These are phyloP conservation scores for Pythium plurisporium DNA, from an alignment of 352 stramenopile species.

Conservation along the genomic window DNA sequence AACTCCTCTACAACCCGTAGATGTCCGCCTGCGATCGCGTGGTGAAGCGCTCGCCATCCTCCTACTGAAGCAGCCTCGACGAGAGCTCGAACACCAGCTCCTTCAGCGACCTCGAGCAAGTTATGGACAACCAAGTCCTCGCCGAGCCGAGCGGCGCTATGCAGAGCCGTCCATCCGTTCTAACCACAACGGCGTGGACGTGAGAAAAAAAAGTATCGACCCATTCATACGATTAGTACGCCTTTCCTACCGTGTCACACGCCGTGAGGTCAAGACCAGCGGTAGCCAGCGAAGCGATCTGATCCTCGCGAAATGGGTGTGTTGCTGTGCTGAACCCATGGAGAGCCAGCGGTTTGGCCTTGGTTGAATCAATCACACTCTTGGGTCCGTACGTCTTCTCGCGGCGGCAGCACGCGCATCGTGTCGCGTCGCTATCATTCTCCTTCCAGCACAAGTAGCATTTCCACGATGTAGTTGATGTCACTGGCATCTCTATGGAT, in stretches of 20 bases:
- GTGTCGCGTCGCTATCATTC: slow-evolving; percentile 19
- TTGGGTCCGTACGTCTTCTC: slow-evolving; percentile 25
- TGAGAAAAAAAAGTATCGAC: background rate
- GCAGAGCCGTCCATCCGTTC: slow-evolving; percentile 30
- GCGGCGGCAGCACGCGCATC: slow-evolving; percentile 27
- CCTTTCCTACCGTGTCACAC: slow-evolving; percentile 26
- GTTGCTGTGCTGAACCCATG: slow-evolving; percentile 26
- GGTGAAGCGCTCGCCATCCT: slow-evolving; percentile 37
- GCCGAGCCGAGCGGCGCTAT: slow-evolving; percentile 33
- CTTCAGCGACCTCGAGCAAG: slow-evolving; percentile 3
- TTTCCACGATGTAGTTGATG: slow-evolving; percentile 21
- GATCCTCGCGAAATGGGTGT: slow-evolving; percentile 23
- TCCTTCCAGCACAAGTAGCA: slow-evolving; percentile 41
- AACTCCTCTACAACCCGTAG: slow-evolving; percentile 32
- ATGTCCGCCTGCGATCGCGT: slow-evolving; percentile 26
- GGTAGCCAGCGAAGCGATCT: slow-evolving; percentile 19
- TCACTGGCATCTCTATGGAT: too few species aligned
- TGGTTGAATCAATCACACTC: slow-evolving; percentile 12
- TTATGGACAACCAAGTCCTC: slow-evolving; percentile 23
- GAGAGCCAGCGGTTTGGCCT: slow-evolving; percentile 28
- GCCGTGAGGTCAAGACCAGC: slow-evolving; percentile 26
- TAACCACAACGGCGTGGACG: too few species aligned
- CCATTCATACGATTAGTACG: too few species aligned
- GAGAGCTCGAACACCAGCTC: background rate
- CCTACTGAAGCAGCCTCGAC: slow-evolving; percentile 20